Conservation (phyloP, 2,329 filamentous ascomycete species). For the Trichoderma atrobrunneum region DNA sequence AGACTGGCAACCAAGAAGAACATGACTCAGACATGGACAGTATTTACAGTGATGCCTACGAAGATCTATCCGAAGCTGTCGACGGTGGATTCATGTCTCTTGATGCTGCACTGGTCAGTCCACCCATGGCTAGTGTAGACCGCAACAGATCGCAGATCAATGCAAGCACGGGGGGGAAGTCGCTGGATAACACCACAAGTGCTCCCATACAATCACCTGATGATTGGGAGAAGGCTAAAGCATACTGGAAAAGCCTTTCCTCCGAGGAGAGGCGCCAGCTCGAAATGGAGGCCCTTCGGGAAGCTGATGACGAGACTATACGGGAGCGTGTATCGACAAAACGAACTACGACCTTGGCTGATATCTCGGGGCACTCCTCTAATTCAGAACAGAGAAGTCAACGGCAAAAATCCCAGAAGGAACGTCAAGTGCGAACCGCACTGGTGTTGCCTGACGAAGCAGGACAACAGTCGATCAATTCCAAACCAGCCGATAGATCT, state of each 20-base stretch:
- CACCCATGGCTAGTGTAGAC: slow-evolving; percentile 28
- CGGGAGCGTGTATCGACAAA: not conserved
- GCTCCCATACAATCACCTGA: slow-evolving; percentile 27
- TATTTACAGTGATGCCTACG: slow-evolving; percentile 74
- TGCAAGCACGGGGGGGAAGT: not conserved
- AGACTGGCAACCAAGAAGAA: slow-evolving; percentile 24
- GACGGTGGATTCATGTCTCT: slow-evolving; percentile 69
- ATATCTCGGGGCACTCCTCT: not conserved
- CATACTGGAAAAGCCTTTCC: slow-evolving; percentile 67
- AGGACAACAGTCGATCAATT: not conserved
- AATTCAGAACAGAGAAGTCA: not conserved
- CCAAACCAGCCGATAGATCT: not conserved
- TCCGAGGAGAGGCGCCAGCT: slow-evolving; percentile 61
- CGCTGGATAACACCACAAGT: not conserved
- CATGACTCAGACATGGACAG: slow-evolving; percentile 52
- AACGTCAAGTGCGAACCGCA: not conserved
- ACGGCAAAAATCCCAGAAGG: not conserved
- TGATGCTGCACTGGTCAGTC: slow-evolving; percentile 66
- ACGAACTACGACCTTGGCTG: not conserved
- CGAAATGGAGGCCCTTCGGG: slow-evolving; percentile 55
- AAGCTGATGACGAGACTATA: slow-evolving; percentile 44
- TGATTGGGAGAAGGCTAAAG: slow-evolving; percentile 67
- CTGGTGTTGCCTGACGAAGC: not conserved
- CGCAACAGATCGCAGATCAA: not conserved
- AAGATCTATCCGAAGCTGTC: slow-evolving; percentile 65